Base-by-base conservation (phyloP, 1,284 basidiomycete genomes). In the Trichosporon asahii region DNA sequence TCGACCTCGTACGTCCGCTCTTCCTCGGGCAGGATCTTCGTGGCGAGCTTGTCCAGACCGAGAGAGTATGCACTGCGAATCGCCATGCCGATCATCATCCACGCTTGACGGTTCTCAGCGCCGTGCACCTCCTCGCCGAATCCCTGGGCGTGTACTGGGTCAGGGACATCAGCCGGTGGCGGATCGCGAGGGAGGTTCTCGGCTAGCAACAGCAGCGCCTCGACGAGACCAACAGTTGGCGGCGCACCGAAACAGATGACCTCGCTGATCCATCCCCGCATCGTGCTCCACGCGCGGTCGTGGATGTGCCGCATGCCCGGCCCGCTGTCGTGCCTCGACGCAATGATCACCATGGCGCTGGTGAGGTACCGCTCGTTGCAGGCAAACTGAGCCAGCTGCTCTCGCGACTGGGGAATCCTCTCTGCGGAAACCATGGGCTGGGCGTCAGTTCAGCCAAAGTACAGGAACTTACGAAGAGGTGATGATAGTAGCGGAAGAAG, bases 401-500 rank as follows among this genome's bases (percentile, higher is more conserved):
- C 80, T 2, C 74, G 72, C 0, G 77, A 80, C n/a, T 75, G 74
- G 0, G 85, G 85, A 6, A 85, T 83, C 11, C 79, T 76, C 4
- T 76, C 71, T 14, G 79, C 76, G 0, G 84, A 81, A 0, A 85
- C 78, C 75, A 86, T 83, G 2, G 85, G 85, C 82, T 83, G 69
- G 15, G 23, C 53, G 65, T 25, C 61, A 64, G 61, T 46, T 40
- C 33, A n/a, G n/a, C n/a, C 49, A 23, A 6, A 7, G 6, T 33
- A 8, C 4, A 12, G 23, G 18, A 2, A 77, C 83, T 78, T 66
- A 83, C 83, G 65, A 85, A 84, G 35, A 85, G 75, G 69, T 83
- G 82, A 70, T 86, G 85, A 65, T 84, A 78, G 55, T 79, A 78
- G 3, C 75, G 70, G 73, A 85, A 85, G 72, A 85, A 85, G 1